Percentiles rank a stretch among this genome's conserved stretches.
Evolutionary conservation across 169 alveolate genomes (phyloP).

Genomic region (Plasmodium cynomolgi): DNA sequence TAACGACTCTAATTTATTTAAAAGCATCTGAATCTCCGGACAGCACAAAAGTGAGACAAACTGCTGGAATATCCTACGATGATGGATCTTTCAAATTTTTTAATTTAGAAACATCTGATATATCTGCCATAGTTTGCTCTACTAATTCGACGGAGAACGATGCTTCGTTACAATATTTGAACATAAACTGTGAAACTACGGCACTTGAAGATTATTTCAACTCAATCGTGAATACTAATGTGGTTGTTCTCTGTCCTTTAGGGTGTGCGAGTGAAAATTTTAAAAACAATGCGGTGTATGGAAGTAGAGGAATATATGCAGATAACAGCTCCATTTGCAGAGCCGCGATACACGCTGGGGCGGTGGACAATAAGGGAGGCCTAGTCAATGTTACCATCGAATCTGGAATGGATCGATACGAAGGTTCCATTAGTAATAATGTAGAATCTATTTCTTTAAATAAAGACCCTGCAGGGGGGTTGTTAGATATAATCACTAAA

Average conservation of each 20-base stretch:
- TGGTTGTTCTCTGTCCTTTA: constrained; percentile 88
- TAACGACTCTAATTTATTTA: constrained; percentile 79
- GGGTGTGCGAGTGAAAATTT: constrained; percentile 83
- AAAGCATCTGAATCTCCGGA: constrained; percentile 73
- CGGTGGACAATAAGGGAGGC: constrained; percentile 86
- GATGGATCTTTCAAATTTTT: constrained; percentile 86
- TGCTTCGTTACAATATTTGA: constrained; percentile 76
- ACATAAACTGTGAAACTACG: constrained; percentile 76
- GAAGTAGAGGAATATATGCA: constrained; percentile 88
- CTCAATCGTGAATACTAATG: constrained; percentile 85
- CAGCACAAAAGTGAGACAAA: constrained; percentile 77
- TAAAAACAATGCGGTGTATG: constrained; percentile 81
- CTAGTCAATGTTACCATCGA: constrained; percentile 88
- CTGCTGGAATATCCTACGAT: constrained; percentile 88
- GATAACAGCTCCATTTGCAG: constrained; percentile 91
- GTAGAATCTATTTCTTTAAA: constrained; percentile 86
- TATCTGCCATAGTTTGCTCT: constrained; percentile 90
- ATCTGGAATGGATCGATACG: constrained; percentile 87
- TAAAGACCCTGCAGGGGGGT: constrained; percentile 79
- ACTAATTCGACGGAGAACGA: constrained; percentile 87
- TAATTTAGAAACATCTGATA: constrained; percentile 86
- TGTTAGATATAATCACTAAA: constrained; percentile 77
- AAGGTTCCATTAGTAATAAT: constrained; percentile 88
- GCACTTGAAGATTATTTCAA: constrained; percentile 62
- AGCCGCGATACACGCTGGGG: constrained; percentile 93